These are phyloP conservation scores for Penicillium sp. DNA, from an alignment of 2,329 filamentous ascomycete species.

Conservation along the genomic window DNA sequence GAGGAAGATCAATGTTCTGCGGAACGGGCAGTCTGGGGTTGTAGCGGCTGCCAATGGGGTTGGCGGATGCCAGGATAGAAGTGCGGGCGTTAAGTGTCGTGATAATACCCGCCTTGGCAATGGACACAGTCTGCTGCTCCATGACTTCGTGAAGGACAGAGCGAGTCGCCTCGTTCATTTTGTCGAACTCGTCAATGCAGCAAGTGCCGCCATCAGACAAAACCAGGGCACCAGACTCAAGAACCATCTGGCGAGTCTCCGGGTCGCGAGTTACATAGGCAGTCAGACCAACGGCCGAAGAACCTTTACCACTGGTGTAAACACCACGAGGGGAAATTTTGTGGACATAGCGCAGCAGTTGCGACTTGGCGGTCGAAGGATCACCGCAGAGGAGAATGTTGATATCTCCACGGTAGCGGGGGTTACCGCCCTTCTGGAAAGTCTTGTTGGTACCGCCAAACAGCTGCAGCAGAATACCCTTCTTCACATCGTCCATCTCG, in stretches of 20 bases:
- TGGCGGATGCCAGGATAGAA: constrained; percentile 92
- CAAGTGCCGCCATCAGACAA: constrained; percentile 71
- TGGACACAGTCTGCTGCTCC: constrained; percentile 75
- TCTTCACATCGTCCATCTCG: constrained; percentile 98
- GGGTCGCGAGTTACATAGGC: constrained; percentile 73
- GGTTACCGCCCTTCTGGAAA: constrained; percentile 92
- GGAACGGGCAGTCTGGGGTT: constrained; percentile 93
- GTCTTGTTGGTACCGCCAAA: constrained; percentile 98
- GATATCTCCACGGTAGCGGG: constrained; percentile 94
- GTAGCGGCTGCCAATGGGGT: constrained; percentile 96
- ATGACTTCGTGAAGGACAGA: constrained; percentile 75
- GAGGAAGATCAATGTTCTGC: constrained; percentile 95
- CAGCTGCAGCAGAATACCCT: constrained; percentile 91
- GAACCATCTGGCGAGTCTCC: constrained; percentile 67
- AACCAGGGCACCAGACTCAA: constrained; percentile 69
- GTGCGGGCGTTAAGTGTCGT: constrained; percentile 91
- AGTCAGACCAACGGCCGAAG: constrained; percentile 69
- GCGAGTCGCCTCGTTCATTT: constrained; percentile 70
- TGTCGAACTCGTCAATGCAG: constrained; percentile 76
- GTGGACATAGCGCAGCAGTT: constrained; percentile 90
- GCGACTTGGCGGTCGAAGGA: constrained; percentile 93
- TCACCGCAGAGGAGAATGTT: constrained; percentile 96
- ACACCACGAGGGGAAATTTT: constrained; percentile 90
- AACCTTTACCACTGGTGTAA: constrained; percentile 72
- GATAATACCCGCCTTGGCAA: constrained; percentile 73